A percentile compares a stretch with the other conserved stretches of the same genome.
These are phyloP conservation scores for Graphium sp. DNA, from an alignment of 2,329 filamentous ascomycete genomes.

Conservation along the genomic window DNA sequence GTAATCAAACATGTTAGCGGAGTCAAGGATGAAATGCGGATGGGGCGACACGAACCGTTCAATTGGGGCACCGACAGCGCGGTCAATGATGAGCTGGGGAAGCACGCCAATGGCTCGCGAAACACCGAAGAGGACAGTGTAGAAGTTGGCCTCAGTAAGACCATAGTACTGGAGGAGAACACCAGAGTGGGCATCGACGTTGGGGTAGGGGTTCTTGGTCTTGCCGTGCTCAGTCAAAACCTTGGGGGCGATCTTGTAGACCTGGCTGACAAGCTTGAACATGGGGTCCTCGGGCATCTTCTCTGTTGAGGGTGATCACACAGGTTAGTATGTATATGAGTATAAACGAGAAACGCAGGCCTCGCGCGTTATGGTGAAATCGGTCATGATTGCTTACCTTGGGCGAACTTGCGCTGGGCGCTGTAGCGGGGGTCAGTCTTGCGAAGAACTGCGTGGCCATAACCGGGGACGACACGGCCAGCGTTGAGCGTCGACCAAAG, in stretches of 20 bases:
- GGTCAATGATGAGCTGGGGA: conserved; percentile 98
- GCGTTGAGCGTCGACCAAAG: conserved; percentile 94
- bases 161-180: conserved; percentile 99
- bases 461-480: conserved; percentile 92
- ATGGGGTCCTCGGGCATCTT: conserved; percentile 94
- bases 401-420: conserved; percentile 93
- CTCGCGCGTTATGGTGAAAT: too few relatives aligned
- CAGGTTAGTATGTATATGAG: too few relatives aligned
- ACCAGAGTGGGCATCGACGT: conserved; percentile 97
- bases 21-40: neutral
- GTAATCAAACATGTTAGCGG: neutral
- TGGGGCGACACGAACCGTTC: conserved; percentile 40
- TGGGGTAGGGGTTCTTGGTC: conserved; percentile 99
- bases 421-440: conserved; percentile 99
- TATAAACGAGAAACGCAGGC: too few relatives aligned
- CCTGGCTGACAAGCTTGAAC: conserved; percentile 99
- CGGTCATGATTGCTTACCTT: conserved; percentile 30
- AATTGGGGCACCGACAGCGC: conserved; percentile 88
- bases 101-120: conserved; percentile 96
- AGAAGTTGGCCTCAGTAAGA: conserved; percentile 97
- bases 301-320: conserved; percentile 21
- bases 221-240: conserved; percentile 99
- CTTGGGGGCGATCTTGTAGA: conserved; percentile 98
- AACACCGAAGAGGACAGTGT: conserved; percentile 98
- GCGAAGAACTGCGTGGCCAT: conserved; percentile 96